A percentile compares a stretch with the other conserved stretches of the same genome.
These are phyloP conservation scores for Coniochaeta sp. DNA, from an alignment of 2,329 filamentous ascomycete genomes.

Conservation along the genomic window DNA sequence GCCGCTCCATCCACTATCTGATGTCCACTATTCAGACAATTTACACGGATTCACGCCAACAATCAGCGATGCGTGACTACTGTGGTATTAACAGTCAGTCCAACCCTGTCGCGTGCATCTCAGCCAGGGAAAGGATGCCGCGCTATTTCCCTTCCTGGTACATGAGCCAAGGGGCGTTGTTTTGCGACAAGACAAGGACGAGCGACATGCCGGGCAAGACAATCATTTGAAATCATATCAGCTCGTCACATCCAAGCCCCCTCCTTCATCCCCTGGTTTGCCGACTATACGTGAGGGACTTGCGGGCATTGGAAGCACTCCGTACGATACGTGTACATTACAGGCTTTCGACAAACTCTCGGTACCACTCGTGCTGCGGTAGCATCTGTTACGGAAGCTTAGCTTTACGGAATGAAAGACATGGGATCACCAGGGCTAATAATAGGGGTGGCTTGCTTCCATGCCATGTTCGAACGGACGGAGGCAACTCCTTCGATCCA, in stretches of 20 bases:
- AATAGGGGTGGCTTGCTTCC: background rate
- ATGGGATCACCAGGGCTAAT: background rate
- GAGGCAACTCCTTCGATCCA: background rate
- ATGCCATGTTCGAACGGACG: background rate
- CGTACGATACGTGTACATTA: background rate
- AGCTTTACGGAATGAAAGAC: background rate
- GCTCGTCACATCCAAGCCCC: background rate
- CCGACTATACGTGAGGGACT: background rate
- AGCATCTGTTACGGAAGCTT: background rate
- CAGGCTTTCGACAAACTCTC: background rate
- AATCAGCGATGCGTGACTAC: background rate
- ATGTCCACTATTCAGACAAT: background rate
- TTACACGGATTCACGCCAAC: background rate
- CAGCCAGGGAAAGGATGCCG: background rate
- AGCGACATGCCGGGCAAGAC: no score
- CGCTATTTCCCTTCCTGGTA: background rate
- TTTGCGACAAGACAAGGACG: background rate
- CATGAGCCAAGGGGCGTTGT: background rate
- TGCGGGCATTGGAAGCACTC: background rate
- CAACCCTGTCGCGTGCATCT: background rate
- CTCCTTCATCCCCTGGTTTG: background rate
- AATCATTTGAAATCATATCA: background rate
- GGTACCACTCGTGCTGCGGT: background rate
- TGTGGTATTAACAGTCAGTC: background rate
- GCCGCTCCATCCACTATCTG: background rate